A percentile compares a stretch with the other conserved stretches of the same genome.
Conservation (phyloP, 306 rosid genomes). For the Lathyrus sativus region DNA sequence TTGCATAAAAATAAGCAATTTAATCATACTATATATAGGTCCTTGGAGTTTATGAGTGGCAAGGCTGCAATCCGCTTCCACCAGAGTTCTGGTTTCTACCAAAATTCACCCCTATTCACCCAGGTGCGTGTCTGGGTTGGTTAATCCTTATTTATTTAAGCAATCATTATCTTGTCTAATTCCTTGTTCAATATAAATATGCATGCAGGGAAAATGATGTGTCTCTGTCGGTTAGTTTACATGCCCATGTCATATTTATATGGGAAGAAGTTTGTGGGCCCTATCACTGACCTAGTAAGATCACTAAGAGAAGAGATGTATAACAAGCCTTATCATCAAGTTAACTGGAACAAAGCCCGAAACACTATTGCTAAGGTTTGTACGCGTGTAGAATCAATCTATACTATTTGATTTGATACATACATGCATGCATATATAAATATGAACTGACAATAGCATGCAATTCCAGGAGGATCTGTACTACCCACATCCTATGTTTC, state of each 20-base stretch:
- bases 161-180: neutral
- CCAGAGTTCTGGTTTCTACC: slow-evolving; percentile 83
- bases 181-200: neutral
- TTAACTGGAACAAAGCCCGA: slow-evolving; percentile 53
- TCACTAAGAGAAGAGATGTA: slow-evolving; percentile 53
- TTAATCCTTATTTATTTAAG: neutral
- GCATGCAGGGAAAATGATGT: slow-evolving; percentile 61
- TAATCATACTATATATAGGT: slow-evolving; percentile 34
- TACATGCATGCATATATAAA: neutral
- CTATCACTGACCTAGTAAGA: slow-evolving; percentile 46
- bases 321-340: slow-evolving; percentile 47
- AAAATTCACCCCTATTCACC: slow-evolving; percentile 52
- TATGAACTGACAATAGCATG: slow-evolving; percentile 7
- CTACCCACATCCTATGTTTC: slow-evolving; percentile 66
- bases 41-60: slow-evolving; percentile 73
- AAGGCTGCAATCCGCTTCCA: slow-evolving; percentile 73
- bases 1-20: neutral
- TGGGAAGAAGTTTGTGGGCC: slow-evolving; percentile 69
- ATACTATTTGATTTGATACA: neutral
- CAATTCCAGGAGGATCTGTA: slow-evolving; percentile 68
- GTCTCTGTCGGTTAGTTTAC: slow-evolving; percentile 71
- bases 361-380: slow-evolving; percentile 53
- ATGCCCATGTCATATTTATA: slow-evolving; percentile 78
- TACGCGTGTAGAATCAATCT: neutral
- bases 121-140: slow-evolving; percentile 42